A percentile compares a stretch with the other conserved stretches of the same genome.
Evolutionary conservation across 2,329 filamentous ascomycete species (phyloP).

Genomic region (Pestalotiopsis fici): DNA sequence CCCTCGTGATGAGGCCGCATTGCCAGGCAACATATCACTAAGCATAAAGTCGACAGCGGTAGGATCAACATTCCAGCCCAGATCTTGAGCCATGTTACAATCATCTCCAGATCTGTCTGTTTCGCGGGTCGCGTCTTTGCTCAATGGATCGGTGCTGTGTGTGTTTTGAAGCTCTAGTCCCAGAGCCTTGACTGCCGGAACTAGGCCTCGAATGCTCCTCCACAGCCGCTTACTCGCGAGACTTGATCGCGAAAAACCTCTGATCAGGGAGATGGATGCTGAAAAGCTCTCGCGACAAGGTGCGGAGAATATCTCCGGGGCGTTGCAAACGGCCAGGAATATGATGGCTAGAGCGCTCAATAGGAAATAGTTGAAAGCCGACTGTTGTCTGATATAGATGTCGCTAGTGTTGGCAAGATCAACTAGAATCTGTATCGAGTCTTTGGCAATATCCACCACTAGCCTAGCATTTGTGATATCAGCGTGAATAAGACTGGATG

Average conservation of each 20-base stretch:
- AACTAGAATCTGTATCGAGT: neutral
- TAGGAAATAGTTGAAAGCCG: constrained; percentile 1
- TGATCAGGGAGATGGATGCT: neutral
- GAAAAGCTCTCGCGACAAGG: neutral
- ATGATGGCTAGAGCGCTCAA: neutral
- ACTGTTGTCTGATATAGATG: neutral
- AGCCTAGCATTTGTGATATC: neutral
- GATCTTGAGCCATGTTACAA: neutral
- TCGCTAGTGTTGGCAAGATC: neutral
- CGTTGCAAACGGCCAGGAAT: neutral
- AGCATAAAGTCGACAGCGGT: neutral
- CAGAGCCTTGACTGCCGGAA: neutral
- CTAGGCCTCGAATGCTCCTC: neutral
- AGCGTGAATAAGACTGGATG: neutral
- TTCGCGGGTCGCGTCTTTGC: neutral
- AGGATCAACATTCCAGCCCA: neutral
- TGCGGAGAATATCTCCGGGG: neutral
- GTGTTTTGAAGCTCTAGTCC: neutral
- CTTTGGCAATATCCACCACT: neutral
- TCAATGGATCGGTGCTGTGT: neutral
- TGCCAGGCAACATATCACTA: neutral
- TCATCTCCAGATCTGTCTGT: neutral
- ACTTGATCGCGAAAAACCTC: neutral
- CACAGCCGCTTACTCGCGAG: neutral
- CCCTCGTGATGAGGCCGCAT: neutral